phyloP scores from a whole-genome alignment of 169 alveolate species.

The Plasmodium cynomolgi region DNA sequence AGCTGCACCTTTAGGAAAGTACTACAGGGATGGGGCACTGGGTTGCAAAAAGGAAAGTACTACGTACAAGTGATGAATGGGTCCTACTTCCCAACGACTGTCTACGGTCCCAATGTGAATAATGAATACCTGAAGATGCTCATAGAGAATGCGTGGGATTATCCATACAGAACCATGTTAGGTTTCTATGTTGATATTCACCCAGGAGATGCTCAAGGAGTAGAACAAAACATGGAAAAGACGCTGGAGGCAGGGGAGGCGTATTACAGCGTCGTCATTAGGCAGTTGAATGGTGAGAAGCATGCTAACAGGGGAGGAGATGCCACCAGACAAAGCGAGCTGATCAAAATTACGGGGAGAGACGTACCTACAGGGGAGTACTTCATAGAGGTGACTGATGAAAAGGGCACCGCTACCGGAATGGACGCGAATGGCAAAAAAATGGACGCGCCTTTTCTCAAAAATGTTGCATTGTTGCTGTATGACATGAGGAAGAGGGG shows the following conservation, averaged over 20 bases:
- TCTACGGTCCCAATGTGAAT: not conserved
- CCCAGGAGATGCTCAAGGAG: not conserved
- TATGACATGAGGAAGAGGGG: conserved; percentile 7
- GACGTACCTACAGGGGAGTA: conserved; percentile 6
- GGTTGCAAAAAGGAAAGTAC: not conserved
- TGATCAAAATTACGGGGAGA: not conserved
- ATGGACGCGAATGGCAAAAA: not conserved
- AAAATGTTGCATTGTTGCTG: not conserved
- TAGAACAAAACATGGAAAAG: not conserved
- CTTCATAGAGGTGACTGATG: not conserved
- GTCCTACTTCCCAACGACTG: not conserved
- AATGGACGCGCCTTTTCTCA: conserved; percentile 3
- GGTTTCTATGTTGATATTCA: not conserved
- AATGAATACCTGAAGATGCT: not conserved
- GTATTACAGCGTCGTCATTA: conserved; percentile 8
- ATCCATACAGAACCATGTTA: not conserved
- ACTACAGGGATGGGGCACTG: not conserved
- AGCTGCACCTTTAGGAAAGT: not conserved
- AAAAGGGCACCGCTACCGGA: not conserved
- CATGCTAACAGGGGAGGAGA: not conserved
- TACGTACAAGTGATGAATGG: conserved; percentile 13
- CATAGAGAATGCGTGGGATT: conserved; percentile 16
- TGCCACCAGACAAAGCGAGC: not conserved
- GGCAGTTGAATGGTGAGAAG: not conserved
- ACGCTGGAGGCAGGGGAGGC: not conserved